Conservation (phyloP, 2,329 filamentous ascomycete species). For the Ophiostoma pallidulum region DNA sequence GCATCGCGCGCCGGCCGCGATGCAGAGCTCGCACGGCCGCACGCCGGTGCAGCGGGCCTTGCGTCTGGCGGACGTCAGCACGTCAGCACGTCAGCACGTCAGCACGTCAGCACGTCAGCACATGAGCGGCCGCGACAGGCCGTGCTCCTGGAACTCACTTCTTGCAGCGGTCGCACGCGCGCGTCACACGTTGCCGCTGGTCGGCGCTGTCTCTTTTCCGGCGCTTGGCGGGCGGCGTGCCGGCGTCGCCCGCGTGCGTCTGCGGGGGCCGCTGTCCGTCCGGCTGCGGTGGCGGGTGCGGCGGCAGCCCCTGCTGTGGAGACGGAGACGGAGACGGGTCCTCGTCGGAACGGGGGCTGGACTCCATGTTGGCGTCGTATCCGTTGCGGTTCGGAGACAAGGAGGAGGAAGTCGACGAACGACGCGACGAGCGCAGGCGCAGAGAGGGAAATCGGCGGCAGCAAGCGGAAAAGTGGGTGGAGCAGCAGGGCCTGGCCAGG, state of each 20-base stretch:
- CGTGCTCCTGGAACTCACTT: slow-evolving; percentile 2
- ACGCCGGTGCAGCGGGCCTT: slow-evolving; percentile 10
- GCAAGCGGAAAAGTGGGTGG: too few species aligned
- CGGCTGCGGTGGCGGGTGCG: neutral
- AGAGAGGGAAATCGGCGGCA: too few species aligned
- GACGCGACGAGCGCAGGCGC: neutral
- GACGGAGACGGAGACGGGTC: neutral
- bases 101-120: neutral
- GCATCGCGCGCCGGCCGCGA: neutral
- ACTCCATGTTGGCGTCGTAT: slow-evolving; percentile 1
- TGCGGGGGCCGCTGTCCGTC: too few species aligned
- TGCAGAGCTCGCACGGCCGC: slow-evolving; percentile 6
- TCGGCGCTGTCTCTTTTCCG: slow-evolving; percentile 4
- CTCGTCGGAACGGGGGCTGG: neutral
- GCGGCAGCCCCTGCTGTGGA: neutral
- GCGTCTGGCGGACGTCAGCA: neutral
- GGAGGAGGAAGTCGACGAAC: neutral
- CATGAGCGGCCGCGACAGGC: neutral
- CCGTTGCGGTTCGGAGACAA: too few species aligned
- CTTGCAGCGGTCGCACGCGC: slow-evolving; percentile 9
- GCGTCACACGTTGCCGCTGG: slow-evolving; percentile 5
- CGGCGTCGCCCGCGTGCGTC: too few species aligned
- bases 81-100: neutral
- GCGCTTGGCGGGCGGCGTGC: neutral
- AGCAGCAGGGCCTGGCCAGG: too few species aligned